A percentile compares a stretch with the other conserved stretches of the same genome.
Conservation (phyloP, 1,284 basidiomycete genomes). For the Nidula niveotomentosa region DNA sequence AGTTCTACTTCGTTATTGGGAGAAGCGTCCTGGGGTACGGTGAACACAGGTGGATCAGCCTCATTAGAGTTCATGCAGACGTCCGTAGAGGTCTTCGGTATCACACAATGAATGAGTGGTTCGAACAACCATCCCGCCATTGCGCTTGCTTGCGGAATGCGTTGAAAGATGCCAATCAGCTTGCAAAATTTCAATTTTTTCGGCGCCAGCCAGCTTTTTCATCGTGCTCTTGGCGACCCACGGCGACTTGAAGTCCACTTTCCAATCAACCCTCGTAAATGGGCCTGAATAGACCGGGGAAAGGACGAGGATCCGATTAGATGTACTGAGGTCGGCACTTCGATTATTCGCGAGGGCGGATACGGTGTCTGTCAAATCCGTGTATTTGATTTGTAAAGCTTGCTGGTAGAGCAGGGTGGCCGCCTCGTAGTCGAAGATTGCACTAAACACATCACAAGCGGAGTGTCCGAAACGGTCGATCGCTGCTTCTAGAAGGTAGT, state of each 20-base stretch:
- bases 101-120: no score
- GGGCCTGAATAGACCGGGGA: background rate
- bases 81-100: no score
- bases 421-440: background rate
- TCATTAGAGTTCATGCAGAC: background rate
- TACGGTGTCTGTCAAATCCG: background rate
- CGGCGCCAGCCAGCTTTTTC: background rate
- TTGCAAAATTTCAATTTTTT: no score
- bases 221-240: conserved; percentile 3
- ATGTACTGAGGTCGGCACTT: background rate
- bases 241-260: background rate
- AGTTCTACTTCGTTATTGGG: background rate
- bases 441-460: background rate
- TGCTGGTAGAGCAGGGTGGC: background rate
- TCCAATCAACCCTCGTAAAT: background rate
- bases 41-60: background rate
- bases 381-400: background rate
- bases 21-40: background rate
- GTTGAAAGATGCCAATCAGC: no score
- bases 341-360: background rate
- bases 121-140: no score
- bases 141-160: no score
- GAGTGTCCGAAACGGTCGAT: conserved; percentile 5
- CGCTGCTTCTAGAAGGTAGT: background rate
- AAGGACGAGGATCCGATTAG: background rate